Evolutionary conservation across 257 asterid genomes (phyloP).

Genomic region (Coffea eugenioides): DNA sequence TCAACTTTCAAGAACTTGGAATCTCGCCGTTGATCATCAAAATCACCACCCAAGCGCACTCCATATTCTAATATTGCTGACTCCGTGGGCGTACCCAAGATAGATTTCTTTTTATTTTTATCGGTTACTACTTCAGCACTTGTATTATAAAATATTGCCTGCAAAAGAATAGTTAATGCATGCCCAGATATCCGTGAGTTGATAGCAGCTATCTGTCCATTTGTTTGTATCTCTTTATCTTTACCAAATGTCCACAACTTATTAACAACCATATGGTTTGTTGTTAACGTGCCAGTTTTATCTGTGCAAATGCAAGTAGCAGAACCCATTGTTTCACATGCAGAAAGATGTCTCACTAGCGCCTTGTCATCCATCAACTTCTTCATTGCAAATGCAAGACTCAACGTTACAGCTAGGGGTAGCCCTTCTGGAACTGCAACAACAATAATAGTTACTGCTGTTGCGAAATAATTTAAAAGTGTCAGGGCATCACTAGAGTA

Average conservation of each 20-base stretch:
- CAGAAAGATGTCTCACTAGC: slow-evolving; percentile 85
- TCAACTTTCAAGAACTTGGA: slow-evolving; percentile 73
- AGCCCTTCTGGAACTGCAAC: slow-evolving; percentile 99
- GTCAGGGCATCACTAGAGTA: slow-evolving; percentile 64
- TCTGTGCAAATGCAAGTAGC: slow-evolving; percentile 93
- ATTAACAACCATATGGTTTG: slow-evolving; percentile 86
- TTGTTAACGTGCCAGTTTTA: slow-evolving; percentile 95
- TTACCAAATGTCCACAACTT: slow-evolving; percentile 71
- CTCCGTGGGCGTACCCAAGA: slow-evolving; percentile 91
- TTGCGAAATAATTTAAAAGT: slow-evolving; percentile 84
- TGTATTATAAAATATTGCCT: slow-evolving; percentile 75
- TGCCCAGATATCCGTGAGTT: slow-evolving; percentile 45
- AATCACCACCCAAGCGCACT: slow-evolving; percentile 76
- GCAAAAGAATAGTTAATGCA: slow-evolving; percentile 54
- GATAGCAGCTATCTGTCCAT: slow-evolving; percentile 30
- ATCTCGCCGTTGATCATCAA: slow-evolving; percentile 51
- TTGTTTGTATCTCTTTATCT: slow-evolving; percentile 42
- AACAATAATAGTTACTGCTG: slow-evolving; percentile 93
- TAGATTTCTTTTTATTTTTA: slow-evolving; percentile 62
- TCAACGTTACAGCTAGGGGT: slow-evolving; percentile 91
- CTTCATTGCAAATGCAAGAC: slow-evolving; percentile 96
- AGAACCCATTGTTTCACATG: slow-evolving; percentile 99
- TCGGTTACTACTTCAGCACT: slow-evolving; percentile 82
- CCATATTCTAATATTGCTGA: slow-evolving; percentile 85
- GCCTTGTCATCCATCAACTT: slow-evolving; percentile 81